A percentile compares a stretch with the other conserved stretches of the same genome.
These are phyloP conservation scores for Uronychia setigera DNA, from an alignment of 73 alveolate species.

Conservation along the genomic window DNA sequence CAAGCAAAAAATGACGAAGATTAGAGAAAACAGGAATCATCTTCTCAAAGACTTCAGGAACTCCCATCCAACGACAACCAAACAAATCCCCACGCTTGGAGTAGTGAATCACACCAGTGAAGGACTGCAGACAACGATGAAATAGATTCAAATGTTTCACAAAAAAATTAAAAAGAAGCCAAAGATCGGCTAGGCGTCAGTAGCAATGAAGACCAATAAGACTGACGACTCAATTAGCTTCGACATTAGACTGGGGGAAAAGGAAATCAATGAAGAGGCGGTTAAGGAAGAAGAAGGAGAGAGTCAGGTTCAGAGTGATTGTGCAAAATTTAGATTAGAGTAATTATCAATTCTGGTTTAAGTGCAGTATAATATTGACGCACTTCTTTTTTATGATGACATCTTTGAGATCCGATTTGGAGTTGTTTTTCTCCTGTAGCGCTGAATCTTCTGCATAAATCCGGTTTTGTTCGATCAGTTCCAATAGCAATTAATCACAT, in stretches of 20 bases:
- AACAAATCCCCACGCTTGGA: neutral
- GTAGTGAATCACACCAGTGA: neutral
- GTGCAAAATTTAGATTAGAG: neutral
- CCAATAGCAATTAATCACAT: neutral
- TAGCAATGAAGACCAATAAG: neutral
- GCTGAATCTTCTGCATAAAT: too few species aligned
- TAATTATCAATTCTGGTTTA: too few species aligned
- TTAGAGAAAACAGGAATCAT: neutral
- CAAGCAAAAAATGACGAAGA: too few species aligned
- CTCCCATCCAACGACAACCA: neutral
- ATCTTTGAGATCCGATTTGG: neutral
- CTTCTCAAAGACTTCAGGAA: neutral
- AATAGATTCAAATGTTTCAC: neutral
- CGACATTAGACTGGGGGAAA: too few species aligned
- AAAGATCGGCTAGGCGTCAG: neutral
- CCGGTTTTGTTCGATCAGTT: neutral
- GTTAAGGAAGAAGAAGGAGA: neutral
- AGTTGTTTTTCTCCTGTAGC: neutral
- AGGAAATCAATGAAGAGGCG: too few species aligned
- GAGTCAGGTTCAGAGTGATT: neutral
- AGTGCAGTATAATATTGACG: neutral
- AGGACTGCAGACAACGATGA: neutral
- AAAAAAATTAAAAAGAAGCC: neutral
- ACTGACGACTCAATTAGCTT: too few species aligned
- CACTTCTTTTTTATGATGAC: neutral